Percentiles rank a stretch among this genome's conserved stretches.
phyloP scores from a whole-genome alignment of 1,284 basidiomycete species.

The Fomitopsis pinicola region DNA sequence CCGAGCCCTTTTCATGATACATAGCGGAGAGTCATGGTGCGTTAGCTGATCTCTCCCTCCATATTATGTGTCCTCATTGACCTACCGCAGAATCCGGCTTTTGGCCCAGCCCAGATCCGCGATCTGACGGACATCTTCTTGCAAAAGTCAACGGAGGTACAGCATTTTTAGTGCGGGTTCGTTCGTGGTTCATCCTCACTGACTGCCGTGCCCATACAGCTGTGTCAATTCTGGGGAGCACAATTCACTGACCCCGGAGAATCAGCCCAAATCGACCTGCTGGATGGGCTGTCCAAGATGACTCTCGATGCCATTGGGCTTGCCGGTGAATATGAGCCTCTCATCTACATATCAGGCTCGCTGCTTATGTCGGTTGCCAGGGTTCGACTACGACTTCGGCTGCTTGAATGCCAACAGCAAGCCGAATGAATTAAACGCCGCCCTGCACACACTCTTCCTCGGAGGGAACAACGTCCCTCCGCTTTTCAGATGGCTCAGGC shows the following conservation, averaged over 20 bases:
- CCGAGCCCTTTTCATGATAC: neutral
- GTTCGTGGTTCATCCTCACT: too few species aligned
- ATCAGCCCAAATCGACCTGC: constrained; percentile 33
- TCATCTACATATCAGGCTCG: neutral
- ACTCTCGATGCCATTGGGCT: constrained; percentile 51
- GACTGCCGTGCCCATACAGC: constrained; percentile 10
- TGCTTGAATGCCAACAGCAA: constrained; percentile 25
- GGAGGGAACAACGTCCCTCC: neutral
- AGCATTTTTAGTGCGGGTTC: neutral
- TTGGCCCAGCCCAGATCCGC: constrained; percentile 50
- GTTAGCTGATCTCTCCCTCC: neutral
- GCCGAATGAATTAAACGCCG: constrained; percentile 35
- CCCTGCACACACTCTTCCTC: constrained; percentile 29
- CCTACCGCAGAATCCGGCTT: constrained; percentile 50
- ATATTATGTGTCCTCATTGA: neutral
- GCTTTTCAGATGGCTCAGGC: neutral
- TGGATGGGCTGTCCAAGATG: constrained; percentile 36
- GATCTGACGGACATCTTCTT: constrained; percentile 53
- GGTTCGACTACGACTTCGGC: constrained; percentile 53
- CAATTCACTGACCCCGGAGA: constrained; percentile 7
- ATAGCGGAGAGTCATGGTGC: constrained; percentile 32
- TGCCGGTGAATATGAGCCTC: constrained; percentile 28
- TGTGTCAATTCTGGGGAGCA: constrained; percentile 23
- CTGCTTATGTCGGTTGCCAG: constrained; percentile 14
- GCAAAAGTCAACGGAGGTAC: constrained; percentile 45